These are phyloP conservation scores for Neckera pumila DNA, from an alignment of 225 moss, liverwort and hornwort species.

Conservation along the genomic window DNA sequence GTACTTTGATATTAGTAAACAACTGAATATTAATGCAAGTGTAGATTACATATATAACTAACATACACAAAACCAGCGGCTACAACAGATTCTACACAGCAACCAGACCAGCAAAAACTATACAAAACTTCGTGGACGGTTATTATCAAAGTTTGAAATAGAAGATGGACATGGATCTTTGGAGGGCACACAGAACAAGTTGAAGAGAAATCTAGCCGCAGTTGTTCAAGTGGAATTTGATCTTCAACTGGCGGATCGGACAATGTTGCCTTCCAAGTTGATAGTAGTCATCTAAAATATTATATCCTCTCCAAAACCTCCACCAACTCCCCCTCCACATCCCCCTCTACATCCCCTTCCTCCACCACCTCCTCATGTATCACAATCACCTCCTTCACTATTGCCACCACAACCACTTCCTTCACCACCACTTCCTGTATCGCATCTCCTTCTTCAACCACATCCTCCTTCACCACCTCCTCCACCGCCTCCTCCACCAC, in stretches of 20 bases:
- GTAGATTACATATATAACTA: neutral
- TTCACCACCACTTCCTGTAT: too few species aligned
- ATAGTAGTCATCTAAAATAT: neutral
- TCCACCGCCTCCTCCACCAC: too few species aligned
- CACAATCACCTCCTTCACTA: too few species aligned
- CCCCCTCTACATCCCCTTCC: too few species aligned
- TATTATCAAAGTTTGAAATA: neutral
- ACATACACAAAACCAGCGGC: neutral
- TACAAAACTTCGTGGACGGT: neutral
- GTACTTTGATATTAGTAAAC: neutral
- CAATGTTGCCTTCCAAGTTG: neutral
- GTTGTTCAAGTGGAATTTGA: neutral
- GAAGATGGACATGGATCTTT: neutral
- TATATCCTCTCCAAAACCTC: neutral
- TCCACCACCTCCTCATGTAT: too few species aligned
- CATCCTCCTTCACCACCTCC: too few species aligned
- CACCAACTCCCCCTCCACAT: too few species aligned
- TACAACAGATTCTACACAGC: too few species aligned
- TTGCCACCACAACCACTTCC: neutral
- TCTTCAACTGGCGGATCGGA: neutral
- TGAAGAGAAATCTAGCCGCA: neutral
- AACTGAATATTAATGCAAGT: neutral
- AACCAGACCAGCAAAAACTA: neutral
- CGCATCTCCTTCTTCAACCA: too few species aligned
- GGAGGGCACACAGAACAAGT: neutral